Conservation (phyloP, 345 rosid species). For the Bretschneidera sinensis region DNA sequence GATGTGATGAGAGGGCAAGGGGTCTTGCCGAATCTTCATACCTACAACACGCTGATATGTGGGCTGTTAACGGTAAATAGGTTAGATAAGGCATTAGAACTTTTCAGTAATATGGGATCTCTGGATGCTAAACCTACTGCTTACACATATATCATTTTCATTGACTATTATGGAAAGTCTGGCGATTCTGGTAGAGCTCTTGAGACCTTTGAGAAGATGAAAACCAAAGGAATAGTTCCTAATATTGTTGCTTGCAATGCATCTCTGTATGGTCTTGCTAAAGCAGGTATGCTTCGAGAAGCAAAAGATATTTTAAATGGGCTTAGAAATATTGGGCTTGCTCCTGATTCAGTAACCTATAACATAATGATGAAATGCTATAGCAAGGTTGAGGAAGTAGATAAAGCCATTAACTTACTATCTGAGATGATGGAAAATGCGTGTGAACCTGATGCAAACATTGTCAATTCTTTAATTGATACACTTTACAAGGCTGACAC, state of each 20-base stretch:
- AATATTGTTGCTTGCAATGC: no score
- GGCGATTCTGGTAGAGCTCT: slow-evolving; percentile 41
- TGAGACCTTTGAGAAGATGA: slow-evolving; percentile 55
- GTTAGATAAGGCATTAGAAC: no score
- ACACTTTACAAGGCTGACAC: slow-evolving; percentile 50
- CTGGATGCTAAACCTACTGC: slow-evolving; percentile 47
- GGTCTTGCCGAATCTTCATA: slow-evolving; percentile 39
- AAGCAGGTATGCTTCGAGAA: no score
- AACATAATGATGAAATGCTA: slow-evolving; percentile 77
- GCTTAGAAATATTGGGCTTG: slow-evolving; percentile 45
- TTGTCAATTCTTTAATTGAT: slow-evolving; percentile 51
- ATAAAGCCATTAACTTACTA: slow-evolving; percentile 53
- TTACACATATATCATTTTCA: slow-evolving; percentile 52
- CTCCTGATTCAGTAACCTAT: slow-evolving; percentile 60
- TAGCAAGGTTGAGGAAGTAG: slow-evolving; percentile 47
- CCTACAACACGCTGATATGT: no score
- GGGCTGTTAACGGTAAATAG: no score
- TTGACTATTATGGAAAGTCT: slow-evolving; percentile 60
- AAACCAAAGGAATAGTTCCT: slow-evolving; percentile 40
- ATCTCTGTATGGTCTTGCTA: no score
- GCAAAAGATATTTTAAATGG: slow-evolving; percentile 49
- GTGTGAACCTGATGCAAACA: slow-evolving; percentile 50
- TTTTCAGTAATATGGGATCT: no score
- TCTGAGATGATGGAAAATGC: slow-evolving; percentile 44
- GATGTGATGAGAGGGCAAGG: slow-evolving; percentile 39